Evolutionary conservation across 2,329 filamentous ascomycete species (phyloP).

Genomic region (Ceratocystis lukuohia): DNA sequence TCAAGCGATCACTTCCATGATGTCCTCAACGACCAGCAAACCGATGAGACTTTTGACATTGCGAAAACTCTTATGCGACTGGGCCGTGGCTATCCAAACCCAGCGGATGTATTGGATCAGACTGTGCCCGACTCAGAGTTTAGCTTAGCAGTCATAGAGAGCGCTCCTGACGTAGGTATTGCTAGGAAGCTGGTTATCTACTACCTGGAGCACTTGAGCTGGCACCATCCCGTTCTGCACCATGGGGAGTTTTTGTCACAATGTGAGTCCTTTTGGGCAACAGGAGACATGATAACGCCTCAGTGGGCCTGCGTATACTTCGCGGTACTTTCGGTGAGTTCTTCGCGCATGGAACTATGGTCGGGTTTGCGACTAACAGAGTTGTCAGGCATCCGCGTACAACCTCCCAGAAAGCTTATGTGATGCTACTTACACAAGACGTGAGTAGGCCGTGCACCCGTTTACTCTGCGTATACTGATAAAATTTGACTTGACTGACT

Average conservation of each 20-base stretch:
- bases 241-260: conserved; percentile 11
- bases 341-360: neutral
- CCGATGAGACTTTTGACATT: conserved; percentile 12
- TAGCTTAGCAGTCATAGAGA: neutral
- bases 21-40: conserved; percentile 12
- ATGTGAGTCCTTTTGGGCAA: conserved; percentile 11
- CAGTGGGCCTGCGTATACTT: conserved; percentile 14
- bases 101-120: neutral
- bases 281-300: neutral
- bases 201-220: conserved; percentile 17
- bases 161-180: neutral
- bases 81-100: conserved; percentile 17
- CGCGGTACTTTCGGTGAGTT: conserved; percentile 13
- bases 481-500: neutral
- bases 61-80: conserved; percentile 15
- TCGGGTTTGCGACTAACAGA: neutral
- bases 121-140: neutral
- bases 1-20: conserved; percentile 14
- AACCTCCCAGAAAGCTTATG: conserved; percentile 13
- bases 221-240: conserved; percentile 18
- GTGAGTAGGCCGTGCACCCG: neutral
- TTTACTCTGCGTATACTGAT: neutral
- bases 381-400: conserved; percentile 14
- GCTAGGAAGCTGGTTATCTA: conserved; percentile 14
- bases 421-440: neutral